Conservation (phyloP, 495 filamentous ascomycete genomes). For the Sabuloglossum arenarium region DNA sequence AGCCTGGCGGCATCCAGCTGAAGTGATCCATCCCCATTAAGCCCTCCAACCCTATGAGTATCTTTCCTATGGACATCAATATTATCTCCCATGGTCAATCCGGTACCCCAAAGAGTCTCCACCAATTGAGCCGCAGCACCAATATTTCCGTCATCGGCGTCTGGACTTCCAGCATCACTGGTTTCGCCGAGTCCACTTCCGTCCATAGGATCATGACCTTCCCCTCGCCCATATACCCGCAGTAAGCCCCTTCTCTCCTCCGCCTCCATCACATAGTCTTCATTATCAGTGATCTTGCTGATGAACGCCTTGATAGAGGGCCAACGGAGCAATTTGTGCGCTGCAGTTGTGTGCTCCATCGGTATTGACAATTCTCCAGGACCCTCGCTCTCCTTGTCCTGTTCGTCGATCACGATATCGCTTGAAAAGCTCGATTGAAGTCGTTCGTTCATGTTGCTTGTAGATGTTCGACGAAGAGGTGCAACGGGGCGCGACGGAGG, state of each 20-base stretch:
- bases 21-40: constrained; percentile 37
- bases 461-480: neutral
- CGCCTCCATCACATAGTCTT: constrained; percentile 48
- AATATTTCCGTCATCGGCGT: constrained; percentile 7
- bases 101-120: constrained; percentile 20
- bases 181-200: constrained; percentile 11
- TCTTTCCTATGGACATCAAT: constrained; percentile 7
- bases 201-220: constrained; percentile 32
- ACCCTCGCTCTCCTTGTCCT: neutral
- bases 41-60: constrained; percentile 19
- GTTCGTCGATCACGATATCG: neutral
- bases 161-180: constrained; percentile 14
- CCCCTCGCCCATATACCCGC: constrained; percentile 58
- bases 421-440: neutral
- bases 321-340: constrained; percentile 58
- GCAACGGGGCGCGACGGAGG: neutral
- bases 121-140: constrained; percentile 5
- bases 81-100: neutral
- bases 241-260: constrained; percentile 61
- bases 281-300: constrained; percentile 22
- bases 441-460: neutral
- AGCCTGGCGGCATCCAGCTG: constrained; percentile 43
- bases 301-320: constrained; percentile 38
- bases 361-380: constrained; percentile 42
- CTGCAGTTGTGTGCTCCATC: constrained; percentile 60